A percentile compares a stretch with the other conserved stretches of the same genome.
phyloP scores from a whole-genome alignment of 257 asterid genomes.

The Solanum clarkiae region DNA sequence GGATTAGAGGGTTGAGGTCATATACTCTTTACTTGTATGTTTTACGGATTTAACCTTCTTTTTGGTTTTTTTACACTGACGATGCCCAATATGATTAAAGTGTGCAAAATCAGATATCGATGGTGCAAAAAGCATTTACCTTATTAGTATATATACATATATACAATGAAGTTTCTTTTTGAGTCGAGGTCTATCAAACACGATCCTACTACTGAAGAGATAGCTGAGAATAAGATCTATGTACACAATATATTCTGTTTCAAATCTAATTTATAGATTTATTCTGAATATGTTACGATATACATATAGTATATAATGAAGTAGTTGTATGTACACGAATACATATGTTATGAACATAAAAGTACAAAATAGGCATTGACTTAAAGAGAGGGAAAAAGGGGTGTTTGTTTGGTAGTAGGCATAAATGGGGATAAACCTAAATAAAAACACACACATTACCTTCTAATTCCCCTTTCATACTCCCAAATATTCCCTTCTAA shows the following conservation, averaged over 20 bases:
- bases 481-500: conserved; percentile 80
- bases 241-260: too few relatives aligned
- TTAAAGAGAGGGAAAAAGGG: conserved; percentile 18
- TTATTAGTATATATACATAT: neutral
- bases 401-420: conserved; percentile 42
- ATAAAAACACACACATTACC: conserved; percentile 46
- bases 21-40: neutral
- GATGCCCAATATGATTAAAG: too few relatives aligned
- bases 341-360: conserved; percentile 16
- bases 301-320: neutral
- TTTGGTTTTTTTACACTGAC: too few relatives aligned
- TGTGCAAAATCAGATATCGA: neutral
- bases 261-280: too few relatives aligned
- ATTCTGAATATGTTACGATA: too few relatives aligned
- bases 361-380: conserved; percentile 38
- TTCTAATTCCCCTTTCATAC: conserved; percentile 76
- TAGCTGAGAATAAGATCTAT: neutral
- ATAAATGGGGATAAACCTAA: conserved; percentile 25
- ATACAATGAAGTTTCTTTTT: too few relatives aligned
- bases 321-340: neutral
- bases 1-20: neutral
- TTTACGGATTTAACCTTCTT: neutral
- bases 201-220: too few relatives aligned
- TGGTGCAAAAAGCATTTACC: neutral
- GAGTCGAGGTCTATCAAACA: too few relatives aligned